These are phyloP conservation scores for Penstemon newberryi DNA, from an alignment of 257 asterid genomes.

Conservation along the genomic window DNA sequence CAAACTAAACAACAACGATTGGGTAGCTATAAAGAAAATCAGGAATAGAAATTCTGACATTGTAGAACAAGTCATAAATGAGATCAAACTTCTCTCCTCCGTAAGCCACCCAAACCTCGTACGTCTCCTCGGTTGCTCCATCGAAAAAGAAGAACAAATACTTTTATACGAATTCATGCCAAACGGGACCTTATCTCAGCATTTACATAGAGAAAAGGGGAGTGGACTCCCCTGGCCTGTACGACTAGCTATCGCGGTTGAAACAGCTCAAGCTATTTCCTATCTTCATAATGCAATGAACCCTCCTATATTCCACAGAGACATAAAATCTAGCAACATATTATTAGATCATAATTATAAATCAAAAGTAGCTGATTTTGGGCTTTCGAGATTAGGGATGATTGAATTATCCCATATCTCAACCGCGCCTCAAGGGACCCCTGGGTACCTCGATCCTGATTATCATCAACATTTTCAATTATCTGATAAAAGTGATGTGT, in stretches of 20 bases:
- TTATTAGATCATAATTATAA: constrained; percentile 51
- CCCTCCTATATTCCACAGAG: constrained; percentile 83
- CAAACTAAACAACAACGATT: constrained; percentile 49
- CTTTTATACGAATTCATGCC: constrained; percentile 86
- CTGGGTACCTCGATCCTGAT: constrained; percentile 76
- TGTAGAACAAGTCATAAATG: constrained; percentile 68
- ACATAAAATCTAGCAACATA: constrained; percentile 76
- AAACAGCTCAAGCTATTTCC: constrained; percentile 78
- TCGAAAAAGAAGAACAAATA: constrained; percentile 70
- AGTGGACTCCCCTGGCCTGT: constrained; percentile 59
- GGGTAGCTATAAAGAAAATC: constrained; percentile 80
- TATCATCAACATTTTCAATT: constrained; percentile 70
- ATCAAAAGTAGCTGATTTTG: constrained; percentile 80
- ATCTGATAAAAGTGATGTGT: constrained; percentile 77
- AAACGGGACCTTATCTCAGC: constrained; percentile 74
- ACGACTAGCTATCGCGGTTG: constrained; percentile 60
- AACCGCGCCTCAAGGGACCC: constrained; percentile 81
- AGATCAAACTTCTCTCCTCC: constrained; percentile 71
- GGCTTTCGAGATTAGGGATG: constrained; percentile 69
- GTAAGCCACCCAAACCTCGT: constrained; percentile 81
- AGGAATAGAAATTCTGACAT: constrained; percentile 45
- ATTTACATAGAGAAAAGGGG: constrained; percentile 53
- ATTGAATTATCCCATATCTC: constrained; percentile 62
- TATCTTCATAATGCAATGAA: constrained; percentile 64
- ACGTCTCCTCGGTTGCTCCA: constrained; percentile 70